Conservation (phyloP, 805 yeast species). For the Lipomyces mesembrius region DNA sequence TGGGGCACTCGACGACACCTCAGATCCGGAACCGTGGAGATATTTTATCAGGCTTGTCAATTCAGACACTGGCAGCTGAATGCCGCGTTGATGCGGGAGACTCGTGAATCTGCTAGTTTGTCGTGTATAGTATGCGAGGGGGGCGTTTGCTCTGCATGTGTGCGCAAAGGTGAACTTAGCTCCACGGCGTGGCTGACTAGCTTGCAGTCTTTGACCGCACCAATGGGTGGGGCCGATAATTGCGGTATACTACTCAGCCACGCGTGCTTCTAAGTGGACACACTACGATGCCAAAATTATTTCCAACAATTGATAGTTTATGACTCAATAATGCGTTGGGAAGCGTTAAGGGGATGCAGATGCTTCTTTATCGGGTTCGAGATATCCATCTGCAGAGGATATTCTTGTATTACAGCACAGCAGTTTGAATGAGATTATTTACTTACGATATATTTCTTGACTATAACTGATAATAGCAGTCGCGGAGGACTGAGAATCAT, state of each 20-base stretch:
- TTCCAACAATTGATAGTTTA: too few relatives aligned
- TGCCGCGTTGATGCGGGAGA: not conserved
- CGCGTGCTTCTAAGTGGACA: too few relatives aligned
- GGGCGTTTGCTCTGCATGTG: not conserved
- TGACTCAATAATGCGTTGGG: too few relatives aligned
- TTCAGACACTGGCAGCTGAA: not conserved
- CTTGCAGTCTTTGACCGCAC: not conserved
- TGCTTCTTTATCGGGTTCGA: too few relatives aligned
- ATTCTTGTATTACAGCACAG: too few relatives aligned
- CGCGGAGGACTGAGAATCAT: not conserved
- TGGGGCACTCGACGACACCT: not conserved
- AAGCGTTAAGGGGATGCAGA: too few relatives aligned
- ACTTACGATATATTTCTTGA: not conserved
- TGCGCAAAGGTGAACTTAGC: not conserved
- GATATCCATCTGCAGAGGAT: too few relatives aligned
- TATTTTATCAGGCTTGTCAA: not conserved
- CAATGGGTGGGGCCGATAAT: too few relatives aligned
- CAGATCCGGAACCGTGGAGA: not conserved
- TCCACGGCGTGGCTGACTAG: not conserved
- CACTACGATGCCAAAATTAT: too few relatives aligned
- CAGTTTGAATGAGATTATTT: not conserved
- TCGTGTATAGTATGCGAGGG: not conserved
- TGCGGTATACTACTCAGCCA: too few relatives aligned
- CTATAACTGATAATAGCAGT: not conserved
- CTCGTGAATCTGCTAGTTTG: not conserved